phyloP scores from a whole-genome alignment of 1,139 yeast species.

The Saccharomyces hybrid region DNA sequence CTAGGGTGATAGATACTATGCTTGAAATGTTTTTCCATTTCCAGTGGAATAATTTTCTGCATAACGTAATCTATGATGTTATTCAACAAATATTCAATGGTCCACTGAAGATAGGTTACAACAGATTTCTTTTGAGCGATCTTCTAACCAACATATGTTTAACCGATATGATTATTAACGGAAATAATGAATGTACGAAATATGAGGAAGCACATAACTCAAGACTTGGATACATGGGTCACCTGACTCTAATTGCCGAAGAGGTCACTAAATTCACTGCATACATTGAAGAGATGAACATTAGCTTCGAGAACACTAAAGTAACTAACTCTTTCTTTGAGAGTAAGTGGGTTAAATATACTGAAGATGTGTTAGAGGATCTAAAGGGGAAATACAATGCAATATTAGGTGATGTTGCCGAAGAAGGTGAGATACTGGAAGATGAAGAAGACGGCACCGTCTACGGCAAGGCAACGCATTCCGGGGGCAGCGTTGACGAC shows the following conservation, averaged over 20 bases:
- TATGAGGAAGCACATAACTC: constrained; percentile 53
- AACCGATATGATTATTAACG: constrained; percentile 77
- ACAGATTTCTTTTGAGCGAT: constrained; percentile 79
- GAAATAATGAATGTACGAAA: constrained; percentile 67
- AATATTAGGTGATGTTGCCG: constrained; percentile 73
- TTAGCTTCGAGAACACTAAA: constrained; percentile 25
- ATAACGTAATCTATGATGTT: constrained; percentile 94
- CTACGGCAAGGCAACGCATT: constrained; percentile 3
- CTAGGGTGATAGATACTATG: constrained; percentile 69
- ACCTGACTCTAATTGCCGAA: constrained; percentile 87
- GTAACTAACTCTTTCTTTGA: constrained; percentile 33
- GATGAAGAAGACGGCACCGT: constrained; percentile 32
- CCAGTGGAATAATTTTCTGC: constrained; percentile 97
- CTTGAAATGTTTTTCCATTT: constrained; percentile 82
- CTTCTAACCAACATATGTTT: constrained; percentile 72
- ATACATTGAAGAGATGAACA: constrained; percentile 33
- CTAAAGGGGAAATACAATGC: constrained; percentile 93
- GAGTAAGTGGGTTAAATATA: constrained; percentile 76
- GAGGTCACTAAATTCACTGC: constrained; percentile 85
- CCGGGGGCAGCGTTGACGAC: constrained; percentile 8
- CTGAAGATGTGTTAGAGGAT: constrained; percentile 73
- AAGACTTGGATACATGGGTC: constrained; percentile 96
- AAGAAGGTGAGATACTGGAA: constrained; percentile 24
- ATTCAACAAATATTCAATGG: constrained; percentile 96
- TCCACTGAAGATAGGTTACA: constrained; percentile 82